A percentile compares a stretch with the other conserved stretches of the same genome.
Evolutionary conservation across 352 stramenopile genomes (phyloP).

Genomic region (Phytopythium montanum): DNA sequence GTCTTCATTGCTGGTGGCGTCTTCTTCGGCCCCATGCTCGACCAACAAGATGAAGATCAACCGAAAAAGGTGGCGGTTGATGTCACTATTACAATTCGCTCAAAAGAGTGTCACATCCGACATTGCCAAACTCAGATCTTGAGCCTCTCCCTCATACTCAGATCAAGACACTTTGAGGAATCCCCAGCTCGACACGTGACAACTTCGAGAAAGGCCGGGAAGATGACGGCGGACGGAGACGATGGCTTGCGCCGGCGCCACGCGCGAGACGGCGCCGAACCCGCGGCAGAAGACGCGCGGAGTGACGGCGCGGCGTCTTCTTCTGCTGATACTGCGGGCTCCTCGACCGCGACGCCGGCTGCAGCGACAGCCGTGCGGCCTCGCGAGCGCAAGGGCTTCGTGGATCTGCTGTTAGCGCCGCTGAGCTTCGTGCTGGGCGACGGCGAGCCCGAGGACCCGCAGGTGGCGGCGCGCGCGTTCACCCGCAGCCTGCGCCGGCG

Average conservation of each 20-base stretch:
- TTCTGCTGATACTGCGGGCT: background rate
- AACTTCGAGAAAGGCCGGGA: conserved; percentile 1
- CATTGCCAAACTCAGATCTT: background rate
- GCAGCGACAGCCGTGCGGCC: conserved; percentile 5
- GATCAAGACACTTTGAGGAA: background rate
- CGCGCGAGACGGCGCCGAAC: conserved; percentile 14
- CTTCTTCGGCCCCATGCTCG: background rate
- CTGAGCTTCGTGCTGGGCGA: conserved; percentile 74
- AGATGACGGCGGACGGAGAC: conserved; percentile 16
- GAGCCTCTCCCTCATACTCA: conserved; percentile 1
- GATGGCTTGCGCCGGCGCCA: conserved; percentile 32
- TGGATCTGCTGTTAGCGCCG: conserved; percentile 73
- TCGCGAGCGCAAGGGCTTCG: conserved; percentile 67
- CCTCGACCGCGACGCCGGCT: conserved; percentile 2
- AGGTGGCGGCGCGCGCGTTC: conserved; percentile 51
- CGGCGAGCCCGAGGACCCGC: conserved; percentile 61
- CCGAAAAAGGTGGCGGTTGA: background rate
- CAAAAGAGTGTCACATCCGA: background rate
- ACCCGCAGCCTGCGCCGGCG: conserved; percentile 44
- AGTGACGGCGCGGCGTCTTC: conserved; percentile 3
- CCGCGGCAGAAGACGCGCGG: background rate
- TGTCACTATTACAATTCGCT: background rate
- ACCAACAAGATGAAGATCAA: background rate
- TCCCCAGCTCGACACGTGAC: conserved; percentile 10
- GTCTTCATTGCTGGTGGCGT: background rate